Base-by-base conservation (phyloP, 495 filamentous ascomycete species). In the Xylaria castorea region DNA sequence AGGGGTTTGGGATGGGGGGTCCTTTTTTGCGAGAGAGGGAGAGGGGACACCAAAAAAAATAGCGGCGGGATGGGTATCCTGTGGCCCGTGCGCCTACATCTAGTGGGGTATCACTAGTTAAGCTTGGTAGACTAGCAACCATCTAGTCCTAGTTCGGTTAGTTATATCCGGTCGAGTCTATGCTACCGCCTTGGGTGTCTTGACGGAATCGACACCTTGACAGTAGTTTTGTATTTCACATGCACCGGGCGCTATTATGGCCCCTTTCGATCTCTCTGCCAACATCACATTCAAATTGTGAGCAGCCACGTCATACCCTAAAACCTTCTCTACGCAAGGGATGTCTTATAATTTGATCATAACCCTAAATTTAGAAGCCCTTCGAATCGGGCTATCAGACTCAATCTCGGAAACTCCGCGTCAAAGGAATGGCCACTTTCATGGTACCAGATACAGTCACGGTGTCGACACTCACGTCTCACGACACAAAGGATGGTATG, bases 21-120 rank as follows among this genome's bases (percentile, higher is more conserved):
- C n/a, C 34, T 22, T 61, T 61, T 61, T 61, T 22, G 30, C 8
- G 61, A 44, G 30, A 42, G 36, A 63, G 38, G 38, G 11, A 25
- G 64, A 34, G 64, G 64, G 46, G 64, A 27, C 44, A 53, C 64
- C 30, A 65, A 48, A 65, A 61, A 65, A 65, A 65, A 50, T 44
- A 67, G 64, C 64, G 18, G 50, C 38, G 61, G 27, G 25, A 53
- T 11, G 16, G 20, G 27, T 1, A 32, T 40, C 27, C 9, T 51
- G 27, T 71, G 68, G 57, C 16, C 40, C 46, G 68, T 71, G 44
- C 46, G 9, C 27, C 5, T 5, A 16, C n/a, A 62, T 9, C 40
- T 68, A 50, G 66, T 57, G 66, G 66, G 66, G 66, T 57, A 11
- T 16, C 53, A 16, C 57, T 32, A 32, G 50, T 20, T 16, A 50